A percentile compares a stretch with the other conserved stretches of the same genome.
Conservation (phyloP, 345 rosid genomes). For the Linum tenue region DNA sequence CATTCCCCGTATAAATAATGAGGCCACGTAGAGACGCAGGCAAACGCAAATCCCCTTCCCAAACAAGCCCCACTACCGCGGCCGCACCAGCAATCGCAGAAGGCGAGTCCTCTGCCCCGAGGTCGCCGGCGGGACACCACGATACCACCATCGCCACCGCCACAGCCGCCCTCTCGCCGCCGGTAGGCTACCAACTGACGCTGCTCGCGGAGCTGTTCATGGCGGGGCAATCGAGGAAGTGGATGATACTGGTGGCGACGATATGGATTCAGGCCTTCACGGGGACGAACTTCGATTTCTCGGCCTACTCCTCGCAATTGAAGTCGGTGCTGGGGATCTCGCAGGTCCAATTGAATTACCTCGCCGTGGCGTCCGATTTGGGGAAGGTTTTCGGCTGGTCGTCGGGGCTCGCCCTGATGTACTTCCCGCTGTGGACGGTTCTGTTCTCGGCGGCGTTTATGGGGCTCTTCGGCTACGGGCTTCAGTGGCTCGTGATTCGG, state of each 20-base stretch:
- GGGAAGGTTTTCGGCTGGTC: conserved; percentile 96
- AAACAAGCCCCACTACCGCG: no score
- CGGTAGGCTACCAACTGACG: no score
- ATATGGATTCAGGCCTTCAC: conserved; percentile 97
- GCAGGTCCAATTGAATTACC: conserved; percentile 77
- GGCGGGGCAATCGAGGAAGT: conserved; percentile 80
- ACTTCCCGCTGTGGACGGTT: conserved; percentile 61
- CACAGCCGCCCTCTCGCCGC: no score
- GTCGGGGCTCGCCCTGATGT: conserved; percentile 74
- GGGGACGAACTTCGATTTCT: conserved; percentile 94
- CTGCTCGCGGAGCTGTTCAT: conserved; percentile 14
- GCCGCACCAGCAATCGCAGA: no score
- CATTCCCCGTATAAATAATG: not conserved
- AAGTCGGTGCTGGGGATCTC: conserved; percentile 73
- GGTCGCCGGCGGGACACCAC: no score
- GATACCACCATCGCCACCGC: no score
- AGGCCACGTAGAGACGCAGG: conserved; percentile 12
- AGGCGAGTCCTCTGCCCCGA: no score
- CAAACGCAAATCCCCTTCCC: not conserved
- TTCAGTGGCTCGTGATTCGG: conserved; percentile 76
- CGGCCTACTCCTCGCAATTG: conserved; percentile 71
- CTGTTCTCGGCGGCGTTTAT: conserved; percentile 75
- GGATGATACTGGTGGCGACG: conserved; percentile 94
- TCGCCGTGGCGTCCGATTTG: conserved; percentile 90
- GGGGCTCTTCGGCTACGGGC: conserved; percentile 77